Conservation (phyloP, 345 rosid genomes). For the Eucalyptus curtisii region DNA sequence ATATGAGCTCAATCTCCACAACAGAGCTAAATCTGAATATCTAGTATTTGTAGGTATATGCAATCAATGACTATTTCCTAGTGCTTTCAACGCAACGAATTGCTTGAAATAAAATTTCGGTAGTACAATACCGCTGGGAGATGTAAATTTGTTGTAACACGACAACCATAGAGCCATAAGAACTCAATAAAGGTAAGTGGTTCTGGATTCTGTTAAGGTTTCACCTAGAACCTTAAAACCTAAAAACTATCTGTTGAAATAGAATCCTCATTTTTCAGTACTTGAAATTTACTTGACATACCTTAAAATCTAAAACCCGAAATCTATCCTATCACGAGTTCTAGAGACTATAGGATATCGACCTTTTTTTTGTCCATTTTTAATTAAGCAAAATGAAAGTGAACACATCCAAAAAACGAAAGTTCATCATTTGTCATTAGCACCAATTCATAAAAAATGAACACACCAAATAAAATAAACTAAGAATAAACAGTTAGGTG, state of each 20-base stretch:
- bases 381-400: not conserved
- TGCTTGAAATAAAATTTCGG: not conserved
- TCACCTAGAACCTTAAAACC: not conserved
- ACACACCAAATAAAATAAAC: too few relatives aligned
- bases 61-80: not conserved
- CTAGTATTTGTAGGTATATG: not conserved
- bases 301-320: too few relatives aligned
- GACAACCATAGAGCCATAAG: not conserved
- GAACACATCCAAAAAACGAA: too few relatives aligned
- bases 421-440: not conserved
- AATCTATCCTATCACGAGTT: not conserved
- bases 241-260: not conserved
- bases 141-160: not conserved
- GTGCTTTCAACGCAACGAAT: not conserved
- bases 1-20: not conserved
- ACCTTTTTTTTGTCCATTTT: not conserved
- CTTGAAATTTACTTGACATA: not conserved
- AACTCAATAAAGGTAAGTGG: not conserved
- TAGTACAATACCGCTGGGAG: not conserved
- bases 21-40: not conserved
- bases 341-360: fast-evolving
- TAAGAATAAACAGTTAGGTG: not conserved
- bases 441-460: not conserved
- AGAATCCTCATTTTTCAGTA: not conserved
- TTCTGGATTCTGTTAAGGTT: too few relatives aligned